A percentile compares a stretch with the other conserved stretches of the same genome.
phyloP scores from a whole-genome alignment of 2,329 filamentous ascomycete genomes.

The Ceratocystis cubensis region DNA sequence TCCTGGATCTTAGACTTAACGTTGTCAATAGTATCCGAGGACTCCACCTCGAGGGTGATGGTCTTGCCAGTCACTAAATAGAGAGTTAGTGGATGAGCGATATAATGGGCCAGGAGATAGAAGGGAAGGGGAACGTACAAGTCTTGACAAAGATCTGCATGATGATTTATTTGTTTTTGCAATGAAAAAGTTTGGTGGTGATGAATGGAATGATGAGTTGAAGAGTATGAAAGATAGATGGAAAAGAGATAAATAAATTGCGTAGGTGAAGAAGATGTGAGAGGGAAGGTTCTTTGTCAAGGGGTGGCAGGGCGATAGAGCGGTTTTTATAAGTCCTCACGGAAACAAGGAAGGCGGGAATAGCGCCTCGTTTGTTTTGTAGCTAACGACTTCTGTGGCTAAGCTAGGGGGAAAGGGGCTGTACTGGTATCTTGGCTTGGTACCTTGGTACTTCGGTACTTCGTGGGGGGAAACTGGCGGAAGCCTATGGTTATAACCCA shows the following conservation, averaged over 20 bases:
- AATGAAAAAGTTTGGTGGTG: background rate
- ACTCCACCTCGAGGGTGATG: slow-evolving; percentile 84
- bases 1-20: slow-evolving; percentile 91
- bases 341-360: slow-evolving; percentile 23
- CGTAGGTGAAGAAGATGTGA: slow-evolving; percentile 17
- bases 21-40: slow-evolving; percentile 83
- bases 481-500: background rate
- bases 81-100: slow-evolving; percentile 35
- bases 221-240: slow-evolving; percentile 13
- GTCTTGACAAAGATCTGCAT: slow-evolving; percentile 99
- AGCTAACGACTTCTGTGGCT: background rate
- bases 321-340: slow-evolving; percentile 3
- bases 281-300: slow-evolving; percentile 27
- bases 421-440: background rate
- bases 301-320: slow-evolving; percentile 24
- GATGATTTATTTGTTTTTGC: slow-evolving; percentile 20
- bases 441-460: background rate
- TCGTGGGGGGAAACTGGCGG: background rate
- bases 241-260: slow-evolving; percentile 21
- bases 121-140: slow-evolving; percentile 44
- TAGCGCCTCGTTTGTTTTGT: slow-evolving; percentile 3
- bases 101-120: slow-evolving; percentile 20
- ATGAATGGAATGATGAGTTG: background rate
- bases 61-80: slow-evolving; percentile 57
- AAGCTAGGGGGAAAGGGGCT: background rate